phyloP scores from a whole-genome alignment of 2,329 filamentous ascomycete species.

The Pyrenophora seminiperda region DNA sequence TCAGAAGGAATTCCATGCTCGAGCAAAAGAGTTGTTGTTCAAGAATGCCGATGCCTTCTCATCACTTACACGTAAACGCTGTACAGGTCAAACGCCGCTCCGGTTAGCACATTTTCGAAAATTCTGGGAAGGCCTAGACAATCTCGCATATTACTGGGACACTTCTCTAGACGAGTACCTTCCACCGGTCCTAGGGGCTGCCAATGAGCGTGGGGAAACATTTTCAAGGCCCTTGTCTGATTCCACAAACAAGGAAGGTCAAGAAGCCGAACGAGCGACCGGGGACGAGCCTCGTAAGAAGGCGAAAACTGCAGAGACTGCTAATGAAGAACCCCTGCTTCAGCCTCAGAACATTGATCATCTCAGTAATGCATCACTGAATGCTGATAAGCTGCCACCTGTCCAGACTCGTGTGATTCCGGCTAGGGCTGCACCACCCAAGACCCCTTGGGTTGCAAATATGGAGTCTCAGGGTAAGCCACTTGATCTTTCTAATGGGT shows the following conservation, averaged over 20 bases:
- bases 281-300: constrained; percentile 47
- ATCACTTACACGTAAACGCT: constrained; percentile 58
- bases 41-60: constrained; percentile 64
- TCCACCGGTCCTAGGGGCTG: constrained; percentile 29
- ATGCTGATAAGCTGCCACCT: constrained; percentile 16
- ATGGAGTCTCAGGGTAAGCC: constrained; percentile 26
- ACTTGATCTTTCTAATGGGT: constrained; percentile 39
- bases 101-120: constrained; percentile 62
- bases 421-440: constrained; percentile 36
- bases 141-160: constrained; percentile 68
- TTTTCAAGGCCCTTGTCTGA: constrained; percentile 1
- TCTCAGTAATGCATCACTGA: constrained; percentile 9
- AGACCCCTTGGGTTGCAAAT: constrained; percentile 32
- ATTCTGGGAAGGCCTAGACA: constrained; percentile 65
- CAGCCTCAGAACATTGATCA: constrained; percentile 17
- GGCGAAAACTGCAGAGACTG: constrained; percentile 42
- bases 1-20: constrained; percentile 55
- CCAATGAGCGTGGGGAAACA: constrained; percentile 6
- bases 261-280: constrained; percentile 17
- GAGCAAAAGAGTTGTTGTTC: constrained; percentile 58
- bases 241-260: constrained; percentile 4
- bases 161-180: constrained; percentile 62
- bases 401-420: constrained; percentile 34
- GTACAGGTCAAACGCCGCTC: constrained; percentile 53
- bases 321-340: constrained; percentile 17